phyloP scores from a whole-genome alignment of 169 alveolate species.

The Blepharisma undulans region DNA sequence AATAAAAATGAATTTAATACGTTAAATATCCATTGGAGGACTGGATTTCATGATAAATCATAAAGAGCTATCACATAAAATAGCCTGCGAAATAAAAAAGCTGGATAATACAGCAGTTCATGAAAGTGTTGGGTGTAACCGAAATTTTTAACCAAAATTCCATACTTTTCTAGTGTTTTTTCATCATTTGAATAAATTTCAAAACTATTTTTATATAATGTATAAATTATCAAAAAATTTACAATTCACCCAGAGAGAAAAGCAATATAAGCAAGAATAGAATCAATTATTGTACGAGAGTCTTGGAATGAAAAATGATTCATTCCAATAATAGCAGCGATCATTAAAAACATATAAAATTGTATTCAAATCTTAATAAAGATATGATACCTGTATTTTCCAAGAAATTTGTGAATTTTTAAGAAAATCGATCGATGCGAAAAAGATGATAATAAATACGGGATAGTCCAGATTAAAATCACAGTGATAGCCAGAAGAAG shows the following conservation, averaged over 20 bases:
- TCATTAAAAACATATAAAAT: background rate
- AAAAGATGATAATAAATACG: background rate
- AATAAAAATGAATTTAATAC: no score
- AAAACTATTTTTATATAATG: background rate
- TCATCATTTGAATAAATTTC: background rate
- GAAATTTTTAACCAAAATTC: background rate
- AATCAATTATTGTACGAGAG: background rate
- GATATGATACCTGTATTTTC: background rate
- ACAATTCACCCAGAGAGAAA: background rate
- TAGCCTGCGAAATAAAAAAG: background rate
- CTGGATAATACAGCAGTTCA: constrained; percentile 1
- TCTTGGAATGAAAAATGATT: background rate
- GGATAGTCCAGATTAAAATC: background rate
- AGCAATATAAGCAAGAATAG: background rate
- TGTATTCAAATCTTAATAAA: background rate
- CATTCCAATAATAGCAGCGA: background rate
- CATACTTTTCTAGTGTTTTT: background rate
- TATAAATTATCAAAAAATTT: background rate
- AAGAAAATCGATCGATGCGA: background rate
- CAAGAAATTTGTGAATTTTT: background rate
- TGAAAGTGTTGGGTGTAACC: background rate
- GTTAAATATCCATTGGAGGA: background rate
- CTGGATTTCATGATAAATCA: background rate
- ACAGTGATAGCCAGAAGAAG: background rate
- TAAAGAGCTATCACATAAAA: background rate